Percentiles rank a stretch among this genome's conserved stretches.
Conservation (phyloP, 164 flowering plant species). For the Saururus chinensis region DNA sequence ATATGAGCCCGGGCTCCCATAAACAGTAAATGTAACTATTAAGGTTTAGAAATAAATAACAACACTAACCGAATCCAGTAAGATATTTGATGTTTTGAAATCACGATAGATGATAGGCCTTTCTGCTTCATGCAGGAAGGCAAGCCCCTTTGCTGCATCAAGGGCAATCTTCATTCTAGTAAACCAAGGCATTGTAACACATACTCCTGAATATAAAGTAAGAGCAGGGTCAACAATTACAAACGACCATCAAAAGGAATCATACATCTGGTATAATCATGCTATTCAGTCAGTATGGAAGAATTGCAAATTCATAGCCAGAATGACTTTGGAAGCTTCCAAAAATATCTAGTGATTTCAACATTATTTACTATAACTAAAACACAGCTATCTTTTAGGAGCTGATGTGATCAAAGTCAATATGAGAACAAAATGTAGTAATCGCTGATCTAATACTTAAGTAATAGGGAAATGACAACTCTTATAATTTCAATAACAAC, state of each 20-base stretch:
- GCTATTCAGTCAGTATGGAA: background rate
- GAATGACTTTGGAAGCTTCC: background rate
- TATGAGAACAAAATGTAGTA: too few relatives aligned
- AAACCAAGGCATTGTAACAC: conserved; percentile 65
- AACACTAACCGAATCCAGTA: conserved; percentile 64
- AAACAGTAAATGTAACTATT: too few relatives aligned
- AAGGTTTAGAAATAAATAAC: background rate
- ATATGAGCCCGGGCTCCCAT: too few relatives aligned
- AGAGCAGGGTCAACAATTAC: background rate
- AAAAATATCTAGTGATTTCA: too few relatives aligned
- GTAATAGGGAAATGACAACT: too few relatives aligned
- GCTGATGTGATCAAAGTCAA: background rate
- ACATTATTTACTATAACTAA: background rate
- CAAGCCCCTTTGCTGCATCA: conserved; percentile 91
- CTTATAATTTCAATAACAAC: too few relatives aligned
- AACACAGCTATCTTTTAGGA: background rate
- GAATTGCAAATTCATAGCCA: too few relatives aligned
- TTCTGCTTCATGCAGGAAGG: conserved; percentile 87
- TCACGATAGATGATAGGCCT: conserved; percentile 81
- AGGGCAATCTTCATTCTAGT: conserved; percentile 83
- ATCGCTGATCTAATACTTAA: too few relatives aligned
- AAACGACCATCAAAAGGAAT: background rate
- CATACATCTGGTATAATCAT: background rate
- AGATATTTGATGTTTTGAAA: conserved; percentile 89
- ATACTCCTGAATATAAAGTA: conserved; percentile 35